Evolutionary conservation across 495 filamentous ascomycete genomes (phyloP).

Genomic region (Sordaria brevicollis): DNA sequence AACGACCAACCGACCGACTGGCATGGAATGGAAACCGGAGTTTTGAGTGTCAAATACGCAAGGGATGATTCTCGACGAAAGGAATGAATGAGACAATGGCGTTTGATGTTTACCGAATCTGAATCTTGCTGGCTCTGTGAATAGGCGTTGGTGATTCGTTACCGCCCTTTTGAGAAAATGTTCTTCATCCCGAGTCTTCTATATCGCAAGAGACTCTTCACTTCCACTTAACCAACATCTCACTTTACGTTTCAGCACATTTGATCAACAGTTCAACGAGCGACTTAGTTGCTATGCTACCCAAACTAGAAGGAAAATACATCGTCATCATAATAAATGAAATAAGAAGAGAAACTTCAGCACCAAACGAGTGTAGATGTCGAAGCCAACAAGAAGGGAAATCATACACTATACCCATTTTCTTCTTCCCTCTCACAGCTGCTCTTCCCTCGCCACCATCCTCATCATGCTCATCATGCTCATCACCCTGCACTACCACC

Average conservation of each 20-base stretch:
- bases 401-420: background rate
- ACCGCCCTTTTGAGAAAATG: too few relatives aligned
- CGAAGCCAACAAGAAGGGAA: background rate
- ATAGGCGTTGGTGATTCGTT: background rate
- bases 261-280: background rate
- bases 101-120: background rate
- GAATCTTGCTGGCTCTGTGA: background rate
- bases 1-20: background rate
- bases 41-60: background rate
- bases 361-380: background rate
- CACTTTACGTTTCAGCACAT: background rate
- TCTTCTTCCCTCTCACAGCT: background rate
- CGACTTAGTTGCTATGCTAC: background rate
- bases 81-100: background rate
- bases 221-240: too few relatives aligned
- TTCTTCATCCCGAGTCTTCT: too few relatives aligned
- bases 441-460: background rate
- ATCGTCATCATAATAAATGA: background rate
- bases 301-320: background rate
- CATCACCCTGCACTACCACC: too few relatives aligned
- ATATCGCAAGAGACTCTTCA: too few relatives aligned
- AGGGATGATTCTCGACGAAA: background rate
- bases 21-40: background rate
- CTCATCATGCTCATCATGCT: background rate
- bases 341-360: background rate